Evolutionary conservation across 345 rosid species (phyloP), one percentile per base, ranked within the genome.

Genomic region (Eucalyptus polybractea): DNA sequence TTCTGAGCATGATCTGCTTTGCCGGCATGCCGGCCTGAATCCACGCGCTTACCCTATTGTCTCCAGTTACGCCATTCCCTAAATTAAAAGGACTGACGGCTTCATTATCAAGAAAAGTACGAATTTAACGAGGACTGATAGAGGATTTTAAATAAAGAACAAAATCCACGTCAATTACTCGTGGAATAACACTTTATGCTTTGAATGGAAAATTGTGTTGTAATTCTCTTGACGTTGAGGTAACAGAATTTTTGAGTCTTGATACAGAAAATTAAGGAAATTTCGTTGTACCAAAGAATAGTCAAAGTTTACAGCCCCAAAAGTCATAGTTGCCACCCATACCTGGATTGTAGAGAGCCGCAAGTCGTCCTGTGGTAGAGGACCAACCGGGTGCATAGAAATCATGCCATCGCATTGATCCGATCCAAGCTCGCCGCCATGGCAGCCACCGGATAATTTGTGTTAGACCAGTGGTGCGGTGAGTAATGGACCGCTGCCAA

Each of bases 401-500:
- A 88, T 96, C 98, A 87, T 94, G 95, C 93, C 95, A 95, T 94
- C 14, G 88, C 92, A 42, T 94, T 93, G 87, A 95, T 87, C 97
- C 95, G 93, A 56, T 97, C 97, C 93, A 96, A 60, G 81, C 91
- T 92, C 4, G 47, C 45, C 14, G 87, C 76, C 89, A 95, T 88
- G 4, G 92, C 87, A 42, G 80, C 90, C 86, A 92, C 90, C 25
- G 97, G 96, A 31, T 94, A 94, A 87, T 58, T 27, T 12, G 14
- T 58, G 67, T 27, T 27, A 27, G 54, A 89, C 60, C 92, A 90
- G 81, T 88, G 69, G 5, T 83, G 83, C 11, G 60, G 53, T 1
- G 92, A 91, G 87, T 90, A 93, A 50, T 89, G 93, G 76, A 94
- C 90, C 13, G 95, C 97, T 13, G 96, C 95, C 7, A 94, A 87